Percentiles rank a stretch among this genome's conserved stretches.
Evolutionary conservation across 75 land plant genomes (phyloP).

Genomic region (Selaginella tamariscina): DNA sequence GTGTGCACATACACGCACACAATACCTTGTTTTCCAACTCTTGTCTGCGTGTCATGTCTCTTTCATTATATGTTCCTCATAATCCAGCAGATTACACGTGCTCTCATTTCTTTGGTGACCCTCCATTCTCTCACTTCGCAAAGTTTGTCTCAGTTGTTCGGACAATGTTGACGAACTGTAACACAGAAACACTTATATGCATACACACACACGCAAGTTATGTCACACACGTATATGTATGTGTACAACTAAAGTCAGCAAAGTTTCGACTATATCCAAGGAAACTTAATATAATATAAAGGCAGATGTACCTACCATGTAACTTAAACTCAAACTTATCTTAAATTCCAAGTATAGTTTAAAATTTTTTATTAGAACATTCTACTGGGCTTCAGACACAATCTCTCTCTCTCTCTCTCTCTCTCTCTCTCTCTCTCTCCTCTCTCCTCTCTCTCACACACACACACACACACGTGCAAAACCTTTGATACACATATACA

Average conservation of each 20-base stretch:
- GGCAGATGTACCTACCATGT: no score
- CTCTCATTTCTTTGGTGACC: constrained; percentile 2
- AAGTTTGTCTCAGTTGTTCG: not conserved
- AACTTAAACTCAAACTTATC: no score
- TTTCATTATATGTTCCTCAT: constrained; percentile 4
- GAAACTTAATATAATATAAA: no score
- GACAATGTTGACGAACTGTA: not conserved
- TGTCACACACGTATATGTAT: no score
- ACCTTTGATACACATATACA: not conserved
- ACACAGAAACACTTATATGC: not conserved
- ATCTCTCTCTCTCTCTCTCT: no score
- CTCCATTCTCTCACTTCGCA: not conserved
- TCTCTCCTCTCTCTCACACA: not conserved
- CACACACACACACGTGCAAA: not conserved
- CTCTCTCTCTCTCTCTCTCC: not conserved
- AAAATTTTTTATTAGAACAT: no score
- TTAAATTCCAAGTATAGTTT: no score
- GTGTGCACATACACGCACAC: no score
- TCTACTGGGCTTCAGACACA: no score
- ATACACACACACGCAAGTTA: no score
- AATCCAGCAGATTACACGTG: not conserved
- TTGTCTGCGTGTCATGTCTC: not conserved
- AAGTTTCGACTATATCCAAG: not conserved
- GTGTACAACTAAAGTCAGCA: not conserved
- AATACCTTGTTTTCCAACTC: not conserved